Evolutionary conservation across 768 basidiomycete species (phyloP).

Genomic region (Agaricus sinodeliciosus): DNA sequence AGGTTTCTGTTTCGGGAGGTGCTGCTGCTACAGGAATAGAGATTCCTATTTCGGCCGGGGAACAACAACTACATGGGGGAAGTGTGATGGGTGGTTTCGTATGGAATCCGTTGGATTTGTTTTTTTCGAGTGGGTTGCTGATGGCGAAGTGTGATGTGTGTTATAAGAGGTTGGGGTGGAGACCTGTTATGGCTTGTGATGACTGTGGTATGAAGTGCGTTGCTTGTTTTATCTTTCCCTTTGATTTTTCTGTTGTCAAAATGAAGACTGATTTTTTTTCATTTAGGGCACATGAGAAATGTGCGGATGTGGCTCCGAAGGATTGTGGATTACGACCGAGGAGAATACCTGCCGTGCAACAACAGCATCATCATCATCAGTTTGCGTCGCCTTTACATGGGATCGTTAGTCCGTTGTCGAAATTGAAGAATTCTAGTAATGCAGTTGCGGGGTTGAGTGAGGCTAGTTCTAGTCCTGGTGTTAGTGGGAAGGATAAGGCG

Average conservation of each 20-base stretch:
- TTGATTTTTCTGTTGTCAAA: slow-evolving; percentile 3
- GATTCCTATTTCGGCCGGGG: not conserved
- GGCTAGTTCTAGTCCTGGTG: slow-evolving; percentile 1
- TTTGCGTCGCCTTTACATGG: slow-evolving; percentile 17
- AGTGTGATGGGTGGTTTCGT: slow-evolving; percentile 29
- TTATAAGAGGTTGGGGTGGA: slow-evolving; percentile 77
- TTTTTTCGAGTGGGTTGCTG: slow-evolving; percentile 68
- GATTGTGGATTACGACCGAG: slow-evolving; percentile 57
- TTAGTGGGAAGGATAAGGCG: slow-evolving; percentile 16
- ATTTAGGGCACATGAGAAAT: slow-evolving; percentile 75
- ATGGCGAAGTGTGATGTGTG: slow-evolving; percentile 81
- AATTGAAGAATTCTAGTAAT: slow-evolving; percentile 23
- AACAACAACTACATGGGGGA: slow-evolving; percentile 12
- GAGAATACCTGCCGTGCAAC: not conserved
- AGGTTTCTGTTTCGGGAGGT: slow-evolving; percentile 13
- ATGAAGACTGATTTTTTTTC: slow-evolving; percentile 7
- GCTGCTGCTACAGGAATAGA: not conserved
- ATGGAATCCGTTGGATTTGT: slow-evolving; percentile 76
- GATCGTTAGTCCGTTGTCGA: slow-evolving; percentile 32
- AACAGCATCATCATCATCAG: not conserved
- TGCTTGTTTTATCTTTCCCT: slow-evolving; percentile 1
- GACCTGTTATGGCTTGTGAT: slow-evolving; percentile 80
- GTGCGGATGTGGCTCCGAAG: slow-evolving; percentile 74
- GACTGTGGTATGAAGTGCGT: slow-evolving; percentile 75
- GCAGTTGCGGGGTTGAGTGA: slow-evolving; percentile 21